phyloP scores from a whole-genome alignment of 2,329 filamentous ascomycete species.

The Nemania sp. region DNA sequence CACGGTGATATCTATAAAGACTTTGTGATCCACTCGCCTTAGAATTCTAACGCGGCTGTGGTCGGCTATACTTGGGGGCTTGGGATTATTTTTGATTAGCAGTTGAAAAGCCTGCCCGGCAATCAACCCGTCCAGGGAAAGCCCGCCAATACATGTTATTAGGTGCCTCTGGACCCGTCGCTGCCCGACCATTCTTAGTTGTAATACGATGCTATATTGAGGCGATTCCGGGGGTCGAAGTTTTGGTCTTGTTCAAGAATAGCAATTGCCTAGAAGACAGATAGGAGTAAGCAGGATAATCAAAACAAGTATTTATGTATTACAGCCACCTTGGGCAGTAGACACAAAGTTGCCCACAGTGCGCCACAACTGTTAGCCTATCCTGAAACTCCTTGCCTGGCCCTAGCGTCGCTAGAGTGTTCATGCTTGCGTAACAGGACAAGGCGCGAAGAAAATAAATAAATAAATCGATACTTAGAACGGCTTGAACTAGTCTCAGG shows the following conservation, averaged over 20 bases:
- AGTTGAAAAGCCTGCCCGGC: not conserved
- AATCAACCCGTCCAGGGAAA: not conserved
- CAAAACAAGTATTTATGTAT: not conserved
- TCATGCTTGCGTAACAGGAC: not conserved
- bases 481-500: too few species aligned
- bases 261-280: not conserved
- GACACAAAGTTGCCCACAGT: not conserved
- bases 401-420: not conserved
- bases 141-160: not conserved
- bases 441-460: not conserved
- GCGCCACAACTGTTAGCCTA: not conserved
- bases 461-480: too few species aligned
- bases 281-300: not conserved
- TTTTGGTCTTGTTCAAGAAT: not conserved
- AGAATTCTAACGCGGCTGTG: not conserved
- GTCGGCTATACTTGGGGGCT: not conserved
- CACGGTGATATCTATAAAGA: not conserved
- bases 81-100: not conserved
- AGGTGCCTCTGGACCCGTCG: not conserved
- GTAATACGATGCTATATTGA: not conserved
- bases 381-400: not conserved
- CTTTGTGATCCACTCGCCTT: not conserved
- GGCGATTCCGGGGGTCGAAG: not conserved
- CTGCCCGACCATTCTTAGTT: not conserved
- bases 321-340: not conserved